phyloP scores from a whole-genome alignment of 768 basidiomycete genomes.

The Auricularia auricula-judae region DNA sequence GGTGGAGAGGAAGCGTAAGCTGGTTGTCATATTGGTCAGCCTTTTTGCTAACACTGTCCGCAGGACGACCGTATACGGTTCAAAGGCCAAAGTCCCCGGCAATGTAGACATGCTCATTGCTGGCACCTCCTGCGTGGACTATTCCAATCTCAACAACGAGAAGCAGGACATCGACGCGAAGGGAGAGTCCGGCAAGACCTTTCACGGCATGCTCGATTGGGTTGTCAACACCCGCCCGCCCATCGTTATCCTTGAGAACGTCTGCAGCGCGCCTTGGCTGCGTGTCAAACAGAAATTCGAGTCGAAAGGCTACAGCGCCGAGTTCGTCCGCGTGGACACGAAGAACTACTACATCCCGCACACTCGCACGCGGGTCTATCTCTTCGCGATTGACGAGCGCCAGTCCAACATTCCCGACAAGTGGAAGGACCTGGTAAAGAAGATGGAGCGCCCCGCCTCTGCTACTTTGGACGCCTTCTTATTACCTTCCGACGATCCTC shows the following conservation, averaged over 20 bases:
- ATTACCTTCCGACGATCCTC: constrained; percentile 82
- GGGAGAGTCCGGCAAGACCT: constrained; percentile 90
- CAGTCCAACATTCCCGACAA: constrained; percentile 46
- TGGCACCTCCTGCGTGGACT: constrained; percentile 94
- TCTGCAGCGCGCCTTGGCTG: constrained; percentile 82
- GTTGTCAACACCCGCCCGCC: constrained; percentile 77
- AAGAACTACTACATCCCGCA: constrained; percentile 92
- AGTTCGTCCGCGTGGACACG: constrained; percentile 60
- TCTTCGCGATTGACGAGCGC: constrained; percentile 64
- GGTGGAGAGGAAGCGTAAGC: constrained; percentile 68
- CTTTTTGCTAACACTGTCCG: neutral
- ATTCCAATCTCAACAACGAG: constrained; percentile 89
- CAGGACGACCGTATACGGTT: constrained; percentile 89
- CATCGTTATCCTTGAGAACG: constrained; percentile 91
- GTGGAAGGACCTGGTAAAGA: constrained; percentile 58
- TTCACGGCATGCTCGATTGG: constrained; percentile 92
- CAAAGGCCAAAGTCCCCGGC: constrained; percentile 74
- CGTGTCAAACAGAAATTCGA: constrained; percentile 68
- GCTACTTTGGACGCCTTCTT: constrained; percentile 86
- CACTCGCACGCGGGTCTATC: constrained; percentile 83
- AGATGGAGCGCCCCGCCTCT: constrained; percentile 70
- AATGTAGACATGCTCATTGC: constrained; percentile 86
- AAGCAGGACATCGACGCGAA: constrained; percentile 82
- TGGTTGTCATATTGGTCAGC: neutral
- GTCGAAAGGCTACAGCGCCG: constrained; percentile 64